A percentile compares a stretch with the other conserved stretches of the same genome.
Evolutionary conservation across 2,329 filamentous ascomycete species (phyloP).

Genomic region (Calycina marina): DNA sequence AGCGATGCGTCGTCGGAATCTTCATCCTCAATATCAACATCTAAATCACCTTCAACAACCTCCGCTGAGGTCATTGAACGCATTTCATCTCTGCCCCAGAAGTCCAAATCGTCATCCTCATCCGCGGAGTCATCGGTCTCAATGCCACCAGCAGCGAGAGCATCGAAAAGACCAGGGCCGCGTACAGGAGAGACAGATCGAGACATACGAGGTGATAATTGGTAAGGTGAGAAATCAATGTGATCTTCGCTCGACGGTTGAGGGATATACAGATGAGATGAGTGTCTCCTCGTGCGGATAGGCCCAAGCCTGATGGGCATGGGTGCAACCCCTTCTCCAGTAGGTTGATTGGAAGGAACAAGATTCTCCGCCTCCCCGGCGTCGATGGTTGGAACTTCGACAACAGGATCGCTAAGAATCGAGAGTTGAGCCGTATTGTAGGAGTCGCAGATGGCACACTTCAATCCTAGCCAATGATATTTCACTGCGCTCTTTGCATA

Average conservation of each 20-base stretch:
- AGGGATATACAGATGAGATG: constrained; percentile 14
- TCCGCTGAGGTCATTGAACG: constrained; percentile 16
- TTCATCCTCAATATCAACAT: constrained; percentile 26
- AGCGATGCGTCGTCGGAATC: constrained; percentile 13
- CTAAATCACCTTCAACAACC: constrained; percentile 15
- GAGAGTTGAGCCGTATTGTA: constrained; percentile 56
- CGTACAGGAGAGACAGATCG: constrained; percentile 22
- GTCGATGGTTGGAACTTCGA: constrained; percentile 13
- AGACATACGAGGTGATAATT: constrained; percentile 15
- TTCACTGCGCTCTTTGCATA: constrained; percentile 70
- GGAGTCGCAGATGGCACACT: constrained; percentile 61
- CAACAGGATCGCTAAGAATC: constrained; percentile 33
- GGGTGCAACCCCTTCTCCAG: constrained; percentile 8
- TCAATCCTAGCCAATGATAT: constrained; percentile 91
- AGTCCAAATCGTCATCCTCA: constrained; percentile 34
- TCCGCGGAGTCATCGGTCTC: constrained; percentile 33
- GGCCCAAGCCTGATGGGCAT: constrained; percentile 5
- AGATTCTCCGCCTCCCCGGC: constrained; percentile 12
- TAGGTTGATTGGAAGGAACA: constrained; percentile 1
- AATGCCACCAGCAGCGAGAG: constrained; percentile 21
- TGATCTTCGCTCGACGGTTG: constrained; percentile 3
- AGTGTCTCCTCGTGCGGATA: constrained; percentile 18
- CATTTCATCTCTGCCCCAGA: constrained; percentile 32
- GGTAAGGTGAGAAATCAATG: constrained; percentile 15
- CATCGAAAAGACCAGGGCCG: constrained; percentile 18